These are phyloP conservation scores for Hemileia vastatrix DNA, from an alignment of 1,284 basidiomycete genomes.

Conservation along the genomic window DNA sequence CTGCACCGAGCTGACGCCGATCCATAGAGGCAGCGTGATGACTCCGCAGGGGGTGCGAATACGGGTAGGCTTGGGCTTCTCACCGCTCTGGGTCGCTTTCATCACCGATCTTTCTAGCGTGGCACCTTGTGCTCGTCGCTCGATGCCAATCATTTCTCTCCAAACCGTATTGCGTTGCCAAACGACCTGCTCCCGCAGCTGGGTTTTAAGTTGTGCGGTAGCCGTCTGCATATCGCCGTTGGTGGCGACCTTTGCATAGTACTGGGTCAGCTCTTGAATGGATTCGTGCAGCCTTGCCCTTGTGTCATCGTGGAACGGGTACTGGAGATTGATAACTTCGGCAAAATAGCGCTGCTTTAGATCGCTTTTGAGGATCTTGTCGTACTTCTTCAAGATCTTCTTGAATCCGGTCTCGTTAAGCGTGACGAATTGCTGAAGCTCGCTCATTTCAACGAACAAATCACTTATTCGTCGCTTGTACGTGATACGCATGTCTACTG, in stretches of 20 bases:
- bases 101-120: slow-evolving; percentile 36
- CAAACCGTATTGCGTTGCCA: slow-evolving; percentile 94
- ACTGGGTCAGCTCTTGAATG: slow-evolving; percentile 56
- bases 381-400: slow-evolving; percentile 98
- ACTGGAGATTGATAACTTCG: slow-evolving; percentile 58
- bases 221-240: slow-evolving; percentile 63
- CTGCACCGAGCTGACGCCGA: background rate
- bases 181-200: slow-evolving; percentile 78
- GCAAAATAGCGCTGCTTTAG: slow-evolving; percentile 76
- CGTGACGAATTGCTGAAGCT: slow-evolving; percentile 82
- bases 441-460: slow-evolving; percentile 70
- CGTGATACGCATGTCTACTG: slow-evolving; percentile 74
- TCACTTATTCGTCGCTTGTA: slow-evolving; percentile 84
- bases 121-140: slow-evolving; percentile 50
- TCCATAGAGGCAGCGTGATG: no score
- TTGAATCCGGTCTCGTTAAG: slow-evolving; percentile 89
- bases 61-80: slow-evolving; percentile 44
- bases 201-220: slow-evolving; percentile 68
- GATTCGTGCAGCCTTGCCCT: slow-evolving; percentile 59
- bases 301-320: slow-evolving; percentile 59
- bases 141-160: slow-evolving; percentile 91
- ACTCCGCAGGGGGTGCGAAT: background rate
- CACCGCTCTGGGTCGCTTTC: slow-evolving; percentile 41
- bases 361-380: slow-evolving; percentile 82
- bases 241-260: slow-evolving; percentile 81